Conservation (phyloP, 1,284 basidiomycete genomes). For the Ganoderma sinense region DNA sequence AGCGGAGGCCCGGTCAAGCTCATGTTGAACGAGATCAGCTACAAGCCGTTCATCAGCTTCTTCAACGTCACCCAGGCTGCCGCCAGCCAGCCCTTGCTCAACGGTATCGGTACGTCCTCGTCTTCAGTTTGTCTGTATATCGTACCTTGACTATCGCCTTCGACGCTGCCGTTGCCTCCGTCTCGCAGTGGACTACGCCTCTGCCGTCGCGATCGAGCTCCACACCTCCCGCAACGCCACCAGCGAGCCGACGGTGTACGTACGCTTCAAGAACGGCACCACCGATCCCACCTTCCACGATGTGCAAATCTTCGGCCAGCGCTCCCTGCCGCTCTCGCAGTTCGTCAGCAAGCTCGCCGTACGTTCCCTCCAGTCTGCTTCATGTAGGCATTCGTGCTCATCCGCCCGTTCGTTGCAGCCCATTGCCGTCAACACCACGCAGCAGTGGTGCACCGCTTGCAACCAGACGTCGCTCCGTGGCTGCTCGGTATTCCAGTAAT, state of each 20-base stretch:
- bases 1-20: constrained; percentile 51
- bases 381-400: not conserved
- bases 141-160: not conserved
- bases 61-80: constrained; percentile 55
- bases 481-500: constrained; percentile 15
- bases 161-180: not conserved
- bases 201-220: constrained; percentile 53
- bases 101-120: constrained; percentile 42
- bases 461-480: constrained; percentile 24
- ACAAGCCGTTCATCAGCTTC: constrained; percentile 61
- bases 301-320: constrained; percentile 22
- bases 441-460: constrained; percentile 48
- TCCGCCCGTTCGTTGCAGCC: constrained; percentile 25
- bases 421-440: constrained; percentile 41
- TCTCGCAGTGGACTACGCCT: constrained; percentile 55
- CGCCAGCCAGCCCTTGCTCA: constrained; percentile 40
- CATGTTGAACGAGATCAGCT: constrained; percentile 50
- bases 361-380: constrained; percentile 5
- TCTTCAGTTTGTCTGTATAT: not conserved
- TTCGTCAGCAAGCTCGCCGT: constrained; percentile 46
- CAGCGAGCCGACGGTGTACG: constrained; percentile 38
- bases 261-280: constrained; percentile 62
- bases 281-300: constrained; percentile 36
- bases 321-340: constrained; percentile 39
- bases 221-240: constrained; percentile 31